phyloP scores from a whole-genome alignment of 495 filamentous ascomycete genomes.

The Neurospora discreta region DNA sequence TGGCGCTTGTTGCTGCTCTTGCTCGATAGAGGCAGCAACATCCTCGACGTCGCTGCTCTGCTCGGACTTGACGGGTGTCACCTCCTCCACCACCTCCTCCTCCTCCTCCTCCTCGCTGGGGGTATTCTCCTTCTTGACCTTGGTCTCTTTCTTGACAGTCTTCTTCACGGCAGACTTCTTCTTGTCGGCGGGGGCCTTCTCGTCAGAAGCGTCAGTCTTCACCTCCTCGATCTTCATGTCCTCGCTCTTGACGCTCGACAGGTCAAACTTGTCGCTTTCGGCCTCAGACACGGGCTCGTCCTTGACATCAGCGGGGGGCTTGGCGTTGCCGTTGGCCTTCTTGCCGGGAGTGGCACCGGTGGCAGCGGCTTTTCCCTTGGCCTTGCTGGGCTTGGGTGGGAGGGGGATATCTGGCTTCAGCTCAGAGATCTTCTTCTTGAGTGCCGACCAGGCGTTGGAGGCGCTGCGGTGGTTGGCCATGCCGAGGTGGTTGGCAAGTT shows the following conservation, averaged over 20 bases:
- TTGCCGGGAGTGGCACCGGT: background rate
- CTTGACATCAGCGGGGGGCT: background rate
- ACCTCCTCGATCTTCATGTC: background rate
- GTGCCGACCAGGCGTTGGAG: conserved; percentile 2
- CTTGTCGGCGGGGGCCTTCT: background rate
- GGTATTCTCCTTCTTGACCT: background rate
- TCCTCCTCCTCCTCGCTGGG: background rate
- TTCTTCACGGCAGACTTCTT: background rate
- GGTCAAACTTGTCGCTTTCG: background rate
- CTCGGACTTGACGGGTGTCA: background rate
- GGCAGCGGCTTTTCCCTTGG: background rate
- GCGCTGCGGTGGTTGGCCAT: conserved; percentile 6
- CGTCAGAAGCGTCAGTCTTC: background rate
- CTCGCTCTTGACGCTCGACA: background rate
- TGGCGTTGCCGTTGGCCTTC: background rate
- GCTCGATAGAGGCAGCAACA: background rate
- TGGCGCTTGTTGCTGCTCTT: background rate
- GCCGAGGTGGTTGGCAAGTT: background rate
- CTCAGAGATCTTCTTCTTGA: conserved; percentile 3
- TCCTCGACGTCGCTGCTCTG: background rate
- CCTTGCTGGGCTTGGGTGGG: background rate
- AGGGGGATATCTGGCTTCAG: background rate
- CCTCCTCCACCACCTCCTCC: background rate
- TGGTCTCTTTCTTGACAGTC: background rate
- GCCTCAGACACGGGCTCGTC: background rate